Percentiles rank a stretch among this genome's conserved stretches.
Evolutionary conservation across 2,329 filamentous ascomycete genomes (phyloP).

Genomic region (Trichoderma brevicompactum): DNA sequence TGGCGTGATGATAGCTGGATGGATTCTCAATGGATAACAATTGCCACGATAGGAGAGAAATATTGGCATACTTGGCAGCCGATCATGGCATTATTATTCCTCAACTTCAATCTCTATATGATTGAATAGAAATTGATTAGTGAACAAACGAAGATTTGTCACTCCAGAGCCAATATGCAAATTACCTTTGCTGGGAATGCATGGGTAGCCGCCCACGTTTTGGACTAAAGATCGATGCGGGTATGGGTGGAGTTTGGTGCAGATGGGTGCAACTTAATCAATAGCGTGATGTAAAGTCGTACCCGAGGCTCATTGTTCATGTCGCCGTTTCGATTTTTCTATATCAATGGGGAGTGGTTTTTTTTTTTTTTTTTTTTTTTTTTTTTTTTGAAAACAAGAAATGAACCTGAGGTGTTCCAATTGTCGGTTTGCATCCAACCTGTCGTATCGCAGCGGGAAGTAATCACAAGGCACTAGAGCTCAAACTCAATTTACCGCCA

Average conservation of each 20-base stretch:
- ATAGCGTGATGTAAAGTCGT: neutral
- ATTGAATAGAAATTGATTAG: no score
- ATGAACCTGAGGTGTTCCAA: neutral
- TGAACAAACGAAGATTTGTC: no score
- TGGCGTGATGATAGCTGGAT: no score
- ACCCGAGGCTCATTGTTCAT: neutral
- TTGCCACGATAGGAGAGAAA: no score
- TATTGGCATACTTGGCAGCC: no score
- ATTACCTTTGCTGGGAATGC: neutral
- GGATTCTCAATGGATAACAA: no score
- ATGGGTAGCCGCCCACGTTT: slow-evolving; percentile 4
- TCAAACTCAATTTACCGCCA: neutral
- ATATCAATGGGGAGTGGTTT: no score
- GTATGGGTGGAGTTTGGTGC: neutral
- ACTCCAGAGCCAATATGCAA: neutral
- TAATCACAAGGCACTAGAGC: neutral
- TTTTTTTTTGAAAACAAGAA: neutral
- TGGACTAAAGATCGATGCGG: neutral
- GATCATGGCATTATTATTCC: no score
- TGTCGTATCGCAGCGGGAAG: neutral
- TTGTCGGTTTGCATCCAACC: neutral
- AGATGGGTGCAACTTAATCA: neutral
- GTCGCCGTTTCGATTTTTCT: neutral
- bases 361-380: no score
- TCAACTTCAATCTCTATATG: no score